A percentile compares a stretch with the other conserved stretches of the same genome.
Conservation (phyloP, 371 early-diverging fungal genomes). For the Saksenaea oblongispora region DNA sequence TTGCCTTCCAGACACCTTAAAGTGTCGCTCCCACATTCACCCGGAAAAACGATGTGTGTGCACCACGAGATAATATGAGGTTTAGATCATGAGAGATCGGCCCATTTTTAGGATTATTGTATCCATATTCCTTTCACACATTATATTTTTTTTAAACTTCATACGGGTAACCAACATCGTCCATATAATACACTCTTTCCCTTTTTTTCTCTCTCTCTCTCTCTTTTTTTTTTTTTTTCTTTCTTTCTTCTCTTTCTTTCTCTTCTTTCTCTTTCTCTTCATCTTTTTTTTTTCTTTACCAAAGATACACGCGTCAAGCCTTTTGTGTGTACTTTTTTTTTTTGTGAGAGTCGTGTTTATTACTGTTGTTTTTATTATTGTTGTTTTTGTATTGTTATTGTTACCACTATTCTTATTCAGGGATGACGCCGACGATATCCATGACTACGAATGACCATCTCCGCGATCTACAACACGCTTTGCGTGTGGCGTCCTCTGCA, state of each 20-base stretch:
- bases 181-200: neutral
- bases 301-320: neutral
- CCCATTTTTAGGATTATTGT: neutral
- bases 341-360: neutral
- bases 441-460: neutral
- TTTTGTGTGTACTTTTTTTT: neutral
- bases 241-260: neutral
- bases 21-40: no score
- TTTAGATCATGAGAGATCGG: neutral
- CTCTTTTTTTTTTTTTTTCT: neutral
- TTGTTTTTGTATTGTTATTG: slow-evolving; percentile 6
- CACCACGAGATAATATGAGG: neutral
- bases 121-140: neutral
- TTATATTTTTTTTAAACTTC: no score
- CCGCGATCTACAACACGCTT: neutral
- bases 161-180: no score
- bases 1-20: no score
- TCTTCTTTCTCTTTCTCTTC: neutral
- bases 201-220: neutral
- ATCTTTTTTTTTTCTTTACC: neutral
- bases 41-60: neutral
- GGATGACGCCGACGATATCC: neutral
- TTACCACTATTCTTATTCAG: neutral
- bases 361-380: neutral
- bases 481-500: neutral